Base-by-base conservation (phyloP, 441 rosid genomes). In the Euphorbia celastroides region DNA sequence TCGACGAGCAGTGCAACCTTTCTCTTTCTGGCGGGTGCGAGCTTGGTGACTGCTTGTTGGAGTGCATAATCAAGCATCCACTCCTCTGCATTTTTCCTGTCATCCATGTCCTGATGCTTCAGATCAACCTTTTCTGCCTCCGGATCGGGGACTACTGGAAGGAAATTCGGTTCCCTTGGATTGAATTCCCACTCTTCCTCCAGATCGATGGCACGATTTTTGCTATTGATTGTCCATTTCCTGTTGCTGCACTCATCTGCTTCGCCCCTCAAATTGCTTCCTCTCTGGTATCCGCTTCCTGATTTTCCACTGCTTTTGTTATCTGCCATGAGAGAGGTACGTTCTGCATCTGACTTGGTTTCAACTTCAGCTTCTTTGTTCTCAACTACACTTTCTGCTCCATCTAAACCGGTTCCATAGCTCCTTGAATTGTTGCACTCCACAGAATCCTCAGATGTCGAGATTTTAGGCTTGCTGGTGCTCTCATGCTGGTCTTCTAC, bases 51-150 rank as follows among this genome's bases (percentile, higher is more conserved):
- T 64, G 84, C 88, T 76, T 85, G 87, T 67, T 66, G 86, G 50
- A 93, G 96, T 32, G 99, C 99, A 74, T 81, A 80, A 84, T 93
- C 99, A 48, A 93, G 86, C 99, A 93, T 91, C 96, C 96, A 91
- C 72, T 91, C 92, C 68, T 91, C 88, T 7, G 88, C 76, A 60
- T 69, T 79, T 77, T 85, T 93, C 78, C 81, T 88, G 68, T 81
- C 95, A 31, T 88, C 93, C 77, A 77, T 60, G 32, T 51, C 67
- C 72, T 85, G 89, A 65, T 73, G 87, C 73, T 82, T 84, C 66
- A 88, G 76, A 70, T 71, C 74, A 41, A 86, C 79, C 62, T 75
- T 88, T 73, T 83, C 92, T 70, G 80, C 88, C 84, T 86, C 92
- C 10, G 83, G 82, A 7, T 81, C 92, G 5, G 77, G 74, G 11